Base-by-base conservation (phyloP, 108 stramenopile genomes). In the Nannochloropsis oceanica region DNA sequence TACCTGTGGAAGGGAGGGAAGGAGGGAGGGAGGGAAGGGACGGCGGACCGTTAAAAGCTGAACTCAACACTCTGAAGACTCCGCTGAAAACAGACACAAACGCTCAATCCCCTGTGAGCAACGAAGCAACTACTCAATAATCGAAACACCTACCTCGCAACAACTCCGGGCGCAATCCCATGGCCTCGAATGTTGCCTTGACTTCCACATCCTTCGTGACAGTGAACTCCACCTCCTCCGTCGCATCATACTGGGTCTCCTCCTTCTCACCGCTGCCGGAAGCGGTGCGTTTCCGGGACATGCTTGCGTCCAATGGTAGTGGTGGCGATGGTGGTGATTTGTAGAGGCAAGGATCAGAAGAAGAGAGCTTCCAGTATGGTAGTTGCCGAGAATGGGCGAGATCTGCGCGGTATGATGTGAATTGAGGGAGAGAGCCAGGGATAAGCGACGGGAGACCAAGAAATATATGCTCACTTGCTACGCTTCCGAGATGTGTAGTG, bases 91-190 rank as follows among this genome's bases (percentile, higher is more conserved):
- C 73, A 3, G 5, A n/a, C 73, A n/a, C 73, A 73, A 34, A 34
- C 34, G 34, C 34, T 34, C 82, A 22, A 2, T 20, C 22, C 22
- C 22, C 25, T 2, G 1, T 2, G 27, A 25, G 25, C n/a, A 26
- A 42, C 0, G 14, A 11, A 84, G 44, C 13, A 13, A n/a, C 2
- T 14, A 14, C 8, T 25, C 13, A 42, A 42, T 14, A 84, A 44
- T 44, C 2, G 2, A 20, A 42, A 96, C n/a, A 99, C 88, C 98
- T 97, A 79, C 99, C 99, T 83, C 97, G 92, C 81, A 99, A 93
- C 24, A 99, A 93, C 84, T 96, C 96, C 86, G 97, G 96, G 81
- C 96, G 95, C 84, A 99, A 89, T 20, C 94, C 94, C 98, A 99
- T 99, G 42, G 85, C 94, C 90, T 99, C 98, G 91, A 99, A 99